Evolutionary conservation across 257 asterid genomes (phyloP), one percentile per base, ranked within the genome.

Genomic region (Solanum megistacrolobum): DNA sequence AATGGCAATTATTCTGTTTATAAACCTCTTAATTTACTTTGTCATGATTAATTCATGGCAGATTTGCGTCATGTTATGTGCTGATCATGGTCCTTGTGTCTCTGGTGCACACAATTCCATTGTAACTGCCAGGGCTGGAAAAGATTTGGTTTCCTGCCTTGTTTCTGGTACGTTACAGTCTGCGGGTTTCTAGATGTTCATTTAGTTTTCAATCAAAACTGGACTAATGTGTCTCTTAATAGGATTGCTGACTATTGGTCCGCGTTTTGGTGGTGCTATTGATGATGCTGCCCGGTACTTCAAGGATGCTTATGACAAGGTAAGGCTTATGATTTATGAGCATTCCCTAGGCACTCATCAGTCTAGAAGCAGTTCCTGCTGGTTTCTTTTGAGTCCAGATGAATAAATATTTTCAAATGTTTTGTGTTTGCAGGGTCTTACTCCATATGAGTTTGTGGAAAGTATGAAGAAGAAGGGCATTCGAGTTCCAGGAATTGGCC

Each of bases 31-130:
- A 74, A 85, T 76, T 74, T 65, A 66, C 84, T 27, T 87, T 74
- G 39, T 66, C 88, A 76, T 91, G 85, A 41, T 89, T 81, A 39
- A 81, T 81, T 81, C 85, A 46, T 46, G 68, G 85, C 94, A 97
- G 99, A 97, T 96, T 71, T 97, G 99, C 89, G 89, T 97, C 92
- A 97, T 97, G 99, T 84, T 97, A 92, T 97, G 99, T 91, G 99
- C 99, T 58, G 99, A 97, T 90, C 99, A 97, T 79, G 99, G 99
- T 89, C 99, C 99, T 46, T 96, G 99, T 89, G 99, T 97, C 88
- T 97, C 99, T 90, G 99, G 99, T 89, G 99, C 99, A 73, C 99
- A 97, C 95, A 97, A 95, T 93, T 91, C 96, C 86, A 97, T 97
- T 38, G 99, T 97, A 36, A 97, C 99, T 34, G 98, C 99, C 87